Evolutionary conservation across 495 filamentous ascomycete species (phyloP).

Genomic region (Alectoria sarmentosa): DNA sequence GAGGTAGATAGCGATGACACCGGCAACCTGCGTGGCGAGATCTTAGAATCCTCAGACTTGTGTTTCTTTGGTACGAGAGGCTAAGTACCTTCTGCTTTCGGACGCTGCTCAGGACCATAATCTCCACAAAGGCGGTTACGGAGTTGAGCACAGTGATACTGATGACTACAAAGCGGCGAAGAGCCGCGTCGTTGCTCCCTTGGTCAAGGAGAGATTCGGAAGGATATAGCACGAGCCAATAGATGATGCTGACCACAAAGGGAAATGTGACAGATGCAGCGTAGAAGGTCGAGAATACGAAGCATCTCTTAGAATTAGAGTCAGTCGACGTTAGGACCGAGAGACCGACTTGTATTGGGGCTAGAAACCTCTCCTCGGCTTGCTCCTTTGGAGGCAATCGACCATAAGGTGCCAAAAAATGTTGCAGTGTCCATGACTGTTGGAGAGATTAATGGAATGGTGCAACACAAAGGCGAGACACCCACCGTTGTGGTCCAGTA

Average conservation of each 20-base stretch:
- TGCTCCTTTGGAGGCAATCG: slow-evolving; percentile 17
- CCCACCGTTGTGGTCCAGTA: slow-evolving; percentile 38
- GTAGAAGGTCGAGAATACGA: slow-evolving; percentile 46
- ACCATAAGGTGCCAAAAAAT: slow-evolving; percentile 35
- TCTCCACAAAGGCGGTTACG: slow-evolving; percentile 40
- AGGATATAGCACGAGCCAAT: slow-evolving; percentile 37
- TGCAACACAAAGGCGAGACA: background rate
- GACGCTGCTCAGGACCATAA: slow-evolving; percentile 43
- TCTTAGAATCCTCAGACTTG: slow-evolving; percentile 28
- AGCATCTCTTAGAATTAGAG: slow-evolving; percentile 30
- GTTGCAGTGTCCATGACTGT: slow-evolving; percentile 44
- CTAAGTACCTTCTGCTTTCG: slow-evolving; percentile 40
- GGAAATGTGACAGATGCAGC: slow-evolving; percentile 37
- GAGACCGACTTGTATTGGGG: slow-evolving; percentile 32
- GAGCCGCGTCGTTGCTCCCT: slow-evolving; percentile 31
- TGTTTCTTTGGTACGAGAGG: background rate
- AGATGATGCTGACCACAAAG: slow-evolving; percentile 40
- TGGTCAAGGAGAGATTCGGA: slow-evolving; percentile 18
- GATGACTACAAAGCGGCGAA: slow-evolving; percentile 39
- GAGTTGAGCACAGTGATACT: slow-evolving; percentile 38
- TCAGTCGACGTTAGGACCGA: slow-evolving; percentile 31
- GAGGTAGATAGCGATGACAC: slow-evolving; percentile 32
- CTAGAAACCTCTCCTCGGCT: slow-evolving; percentile 13
- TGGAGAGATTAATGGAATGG: background rate
- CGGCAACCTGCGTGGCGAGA: slow-evolving; percentile 31